Evolutionary conservation across 2,329 filamentous ascomycete genomes (phyloP), one percentile per base, ranked within the genome.

Genomic region (Ceratocystis ficicola): DNA sequence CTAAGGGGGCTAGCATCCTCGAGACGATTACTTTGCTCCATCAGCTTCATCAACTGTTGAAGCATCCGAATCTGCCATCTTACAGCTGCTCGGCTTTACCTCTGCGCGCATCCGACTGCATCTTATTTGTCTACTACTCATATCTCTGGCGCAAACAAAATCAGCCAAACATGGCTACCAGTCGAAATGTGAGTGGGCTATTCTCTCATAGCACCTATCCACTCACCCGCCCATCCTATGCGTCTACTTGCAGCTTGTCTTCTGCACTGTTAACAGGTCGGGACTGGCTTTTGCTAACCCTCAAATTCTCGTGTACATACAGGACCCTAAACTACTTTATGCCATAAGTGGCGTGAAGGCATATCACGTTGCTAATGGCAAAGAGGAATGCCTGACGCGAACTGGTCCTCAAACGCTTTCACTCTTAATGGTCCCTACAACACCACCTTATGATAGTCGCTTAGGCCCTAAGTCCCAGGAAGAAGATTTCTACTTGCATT

Each of bases 401-500:
- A 87, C 88, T 1, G 91, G 92, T 1, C 87, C 91, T 20, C 91
- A 96, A 77, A 96, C 92, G 0, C 81, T 99, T 65, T 96, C 93
- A 25, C 81, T 97, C 66, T 78, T 97, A 71, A 97, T 97, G 93
- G 93, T 97, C 20, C 93, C 93, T 5, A 96, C 93, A 2, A 88
- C 87, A 17, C 89, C 89, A 36, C 83, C 87, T 28, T 89, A 84
- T 71, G 80, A 81, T 61, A 82, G 84, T 67, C 72, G 76, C 8
- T 72, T 78, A 12, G 82, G 81, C 66, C 78, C 83, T 57, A 80
- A 83, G 65, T 79, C 81, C 59, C 80, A 83, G 69, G 87, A 92
- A 73, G 89, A 96, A 74, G 94, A 97, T 79, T 97, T 96, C 78
- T 97, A 97, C 75, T 85, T 99, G 4, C 93, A 97, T 75, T 84